These are phyloP conservation scores for Populus tomentosa DNA, from an alignment of 441 rosid genomes.

Conservation along the genomic window DNA sequence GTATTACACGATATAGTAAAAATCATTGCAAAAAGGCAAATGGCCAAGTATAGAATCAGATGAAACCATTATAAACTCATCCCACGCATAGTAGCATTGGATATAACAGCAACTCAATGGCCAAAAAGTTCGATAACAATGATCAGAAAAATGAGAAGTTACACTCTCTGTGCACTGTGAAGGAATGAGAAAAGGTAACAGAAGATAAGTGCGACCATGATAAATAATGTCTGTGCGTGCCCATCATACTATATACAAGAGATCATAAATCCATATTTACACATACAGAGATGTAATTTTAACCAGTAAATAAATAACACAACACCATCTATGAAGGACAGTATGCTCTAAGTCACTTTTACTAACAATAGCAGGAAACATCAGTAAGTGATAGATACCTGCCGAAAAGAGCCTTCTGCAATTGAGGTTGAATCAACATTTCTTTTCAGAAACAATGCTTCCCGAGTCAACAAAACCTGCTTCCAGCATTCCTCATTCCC, in stretches of 20 bases:
- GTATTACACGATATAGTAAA: not conserved
- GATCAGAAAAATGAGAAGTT: not conserved
- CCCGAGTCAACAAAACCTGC: conserved; percentile 62
- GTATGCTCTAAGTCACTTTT: not conserved
- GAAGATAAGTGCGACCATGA: not conserved
- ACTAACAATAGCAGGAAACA: conserved; percentile 3
- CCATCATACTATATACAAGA: not conserved
- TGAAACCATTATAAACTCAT: not conserved
- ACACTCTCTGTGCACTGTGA: not conserved
- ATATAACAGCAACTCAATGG: not conserved
- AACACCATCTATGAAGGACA: not conserved
- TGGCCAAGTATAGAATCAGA: not conserved
- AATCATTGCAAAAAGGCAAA: not conserved
- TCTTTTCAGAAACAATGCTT: conserved; percentile 36
- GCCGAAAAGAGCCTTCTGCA: conserved; percentile 33
- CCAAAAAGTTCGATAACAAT: not conserved
- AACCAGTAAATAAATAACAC: not conserved
- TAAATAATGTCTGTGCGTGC: not conserved
- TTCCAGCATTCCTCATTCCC: conserved; percentile 66
- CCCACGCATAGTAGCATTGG: not conserved
- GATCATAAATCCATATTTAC: not conserved
- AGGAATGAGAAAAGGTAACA: not conserved
- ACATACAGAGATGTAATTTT: not conserved
- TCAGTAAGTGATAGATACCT: conserved; percentile 39
- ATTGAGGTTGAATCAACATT: conserved; percentile 22